Base-by-base conservation (phyloP, 768 basidiomycete genomes). In the Cyclocybe aegerita region DNA sequence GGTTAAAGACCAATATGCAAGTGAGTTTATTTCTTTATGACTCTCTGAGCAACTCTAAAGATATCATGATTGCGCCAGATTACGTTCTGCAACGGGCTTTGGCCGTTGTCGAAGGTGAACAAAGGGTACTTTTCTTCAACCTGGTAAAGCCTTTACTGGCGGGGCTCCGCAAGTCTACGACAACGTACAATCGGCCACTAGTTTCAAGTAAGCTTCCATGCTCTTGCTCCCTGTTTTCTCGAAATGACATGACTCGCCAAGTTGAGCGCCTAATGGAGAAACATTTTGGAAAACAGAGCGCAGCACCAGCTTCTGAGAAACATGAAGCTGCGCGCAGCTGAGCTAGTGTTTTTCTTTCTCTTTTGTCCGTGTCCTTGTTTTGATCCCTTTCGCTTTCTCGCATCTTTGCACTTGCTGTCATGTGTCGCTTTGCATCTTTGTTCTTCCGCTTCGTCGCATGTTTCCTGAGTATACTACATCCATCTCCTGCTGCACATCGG, bases 1-100 rank as follows among this genome's bases (percentile, higher is more conserved):
- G 77, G 89, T 95, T 81, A 89, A 89, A 69, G 91, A 96, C 63
- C 90, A 90, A 60, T 94, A 81, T 68, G 91, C 86, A 43, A 93
- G 87, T 94, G 62, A 63, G 92, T 80, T 10, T 10, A 8, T 10
- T 34, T 29, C 39, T 31, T 33, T 29, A 29, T n/a, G 36, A 38
- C 17, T 29, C 9, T 39, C 3, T 14, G 16, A 23, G 41, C n/a
- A 41, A 4, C 14, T 37, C 30, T 42, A 9, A 33, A 4, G 9
- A 41, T 32, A 14, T 10, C 4, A 30, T 38, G 31, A 17, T 36
- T 48, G 9, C 38, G 30, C 16, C 41, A 93, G 90, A 93, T 66
- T 94, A 93, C 63, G 92, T 94, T 51, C 76, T 93, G 39, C 92
- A 93, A 65, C 80, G 87, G 30, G 88, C 90, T 2, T 70, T 95